phyloP scores from a whole-genome alignment of 495 filamentous ascomycete genomes.

The Aspergillus coremiiformis region DNA sequence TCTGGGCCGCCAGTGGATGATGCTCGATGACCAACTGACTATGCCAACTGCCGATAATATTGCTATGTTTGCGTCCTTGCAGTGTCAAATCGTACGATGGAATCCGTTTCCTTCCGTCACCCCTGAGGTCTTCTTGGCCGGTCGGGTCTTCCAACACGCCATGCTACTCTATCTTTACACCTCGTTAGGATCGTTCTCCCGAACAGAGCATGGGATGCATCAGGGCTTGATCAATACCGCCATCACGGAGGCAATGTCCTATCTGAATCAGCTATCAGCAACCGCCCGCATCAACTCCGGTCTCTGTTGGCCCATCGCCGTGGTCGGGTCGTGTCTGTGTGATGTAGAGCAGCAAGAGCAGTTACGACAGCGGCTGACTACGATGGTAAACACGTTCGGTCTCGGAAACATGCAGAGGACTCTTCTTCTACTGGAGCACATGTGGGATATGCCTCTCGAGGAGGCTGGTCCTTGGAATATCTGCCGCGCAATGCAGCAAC shows the following conservation, averaged over 20 bases:
- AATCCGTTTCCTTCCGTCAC: constrained; percentile 25
- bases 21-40: constrained; percentile 15
- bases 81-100: constrained; percentile 31
- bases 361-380: constrained; percentile 16
- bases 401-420: constrained; percentile 35
- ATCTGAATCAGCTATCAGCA: constrained; percentile 21
- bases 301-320: constrained; percentile 34
- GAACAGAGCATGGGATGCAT: constrained; percentile 26
- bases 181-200: constrained; percentile 22
- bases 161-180: constrained; percentile 35
- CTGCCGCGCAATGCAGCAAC: constrained; percentile 31
- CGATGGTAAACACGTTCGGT: constrained; percentile 27
- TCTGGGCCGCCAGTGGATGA: constrained; percentile 35
- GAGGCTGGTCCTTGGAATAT: constrained; percentile 35
- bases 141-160: constrained; percentile 31
- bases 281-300: constrained; percentile 31
- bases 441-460: constrained; percentile 24
- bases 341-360: constrained; percentile 16
- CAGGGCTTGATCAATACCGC: constrained; percentile 23
- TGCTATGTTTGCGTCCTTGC: constrained; percentile 35
- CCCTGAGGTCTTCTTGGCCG: constrained; percentile 28
- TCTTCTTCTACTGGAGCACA: constrained; percentile 26
- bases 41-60: constrained; percentile 31
- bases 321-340: constrained; percentile 28
- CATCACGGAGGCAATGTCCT: constrained; percentile 25